phyloP scores from a whole-genome alignment of 2,329 filamentous ascomycete species.

The Hypoxylon sp. region DNA sequence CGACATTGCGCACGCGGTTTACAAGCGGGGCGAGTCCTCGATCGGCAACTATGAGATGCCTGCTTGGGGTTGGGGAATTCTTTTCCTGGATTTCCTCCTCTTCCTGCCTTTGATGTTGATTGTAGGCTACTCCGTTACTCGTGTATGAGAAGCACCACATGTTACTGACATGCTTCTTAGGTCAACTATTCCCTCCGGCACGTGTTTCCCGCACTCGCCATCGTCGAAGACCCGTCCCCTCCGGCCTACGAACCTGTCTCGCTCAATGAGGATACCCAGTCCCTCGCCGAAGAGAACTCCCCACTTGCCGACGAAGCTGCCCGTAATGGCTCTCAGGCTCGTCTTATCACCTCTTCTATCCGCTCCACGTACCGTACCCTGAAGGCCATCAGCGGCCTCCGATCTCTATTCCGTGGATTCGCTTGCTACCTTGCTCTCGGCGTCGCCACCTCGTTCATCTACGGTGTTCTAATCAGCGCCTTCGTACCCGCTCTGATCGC shows the following conservation, averaged over 20 bases:
- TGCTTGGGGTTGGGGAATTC: slow-evolving; percentile 56
- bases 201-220: slow-evolving; percentile 67
- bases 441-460: slow-evolving; percentile 54
- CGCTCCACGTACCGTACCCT: slow-evolving; percentile 68
- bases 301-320: slow-evolving; percentile 55
- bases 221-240: slow-evolving; percentile 69
- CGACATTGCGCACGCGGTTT: slow-evolving; percentile 52
- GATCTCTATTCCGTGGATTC: slow-evolving; percentile 77
- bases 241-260: slow-evolving; percentile 67
- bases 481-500: slow-evolving; percentile 61
- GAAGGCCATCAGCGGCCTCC: slow-evolving; percentile 71
- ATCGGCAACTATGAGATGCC: slow-evolving; percentile 53
- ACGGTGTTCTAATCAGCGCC: slow-evolving; percentile 58
- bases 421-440: slow-evolving; percentile 60
- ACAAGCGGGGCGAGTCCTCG: slow-evolving; percentile 54
- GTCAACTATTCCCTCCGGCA: slow-evolving; percentile 63
- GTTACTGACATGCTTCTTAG: slow-evolving; percentile 51
- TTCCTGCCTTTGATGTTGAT: slow-evolving; percentile 60
- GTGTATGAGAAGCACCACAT: background rate
- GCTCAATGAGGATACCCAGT: slow-evolving; percentile 56
- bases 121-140: slow-evolving; percentile 50
- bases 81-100: slow-evolving; percentile 58
- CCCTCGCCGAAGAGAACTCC: slow-evolving; percentile 52
- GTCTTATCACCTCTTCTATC: slow-evolving; percentile 64
- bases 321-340: slow-evolving; percentile 48